A percentile compares a stretch with the other conserved stretches of the same genome.
phyloP scores from a whole-genome alignment of 495 filamentous ascomycete genomes.

The Amniculicola lignicola region DNA sequence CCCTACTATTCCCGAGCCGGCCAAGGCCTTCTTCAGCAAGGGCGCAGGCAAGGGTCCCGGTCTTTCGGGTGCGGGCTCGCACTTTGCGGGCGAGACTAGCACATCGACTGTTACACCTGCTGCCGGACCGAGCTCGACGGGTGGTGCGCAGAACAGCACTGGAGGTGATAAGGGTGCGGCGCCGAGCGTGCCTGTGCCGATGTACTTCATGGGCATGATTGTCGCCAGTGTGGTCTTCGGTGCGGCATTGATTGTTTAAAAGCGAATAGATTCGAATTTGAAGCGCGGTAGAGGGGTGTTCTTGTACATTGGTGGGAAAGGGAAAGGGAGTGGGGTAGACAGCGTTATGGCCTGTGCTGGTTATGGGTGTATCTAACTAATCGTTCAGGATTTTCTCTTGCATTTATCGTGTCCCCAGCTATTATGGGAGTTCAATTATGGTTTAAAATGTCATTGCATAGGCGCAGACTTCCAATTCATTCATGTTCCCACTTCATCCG shows the following conservation, averaged over 20 bases:
- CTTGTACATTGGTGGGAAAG: not conserved
- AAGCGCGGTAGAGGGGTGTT: not conserved
- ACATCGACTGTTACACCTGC: constrained; percentile 59
- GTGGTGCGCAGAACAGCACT: constrained; percentile 2
- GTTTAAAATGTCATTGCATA: too few relatives aligned
- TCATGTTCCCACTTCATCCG: too few relatives aligned
- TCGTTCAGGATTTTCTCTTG: too few relatives aligned
- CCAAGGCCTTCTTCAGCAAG: constrained; percentile 61
- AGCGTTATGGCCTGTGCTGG: not conserved
- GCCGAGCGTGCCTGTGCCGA: constrained; percentile 8
- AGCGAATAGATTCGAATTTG: not conserved
- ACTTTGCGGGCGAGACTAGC: constrained; percentile 60
- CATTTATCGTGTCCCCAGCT: too few relatives aligned
- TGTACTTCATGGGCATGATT: constrained; percentile 18
- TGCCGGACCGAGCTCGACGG: constrained; percentile 49
- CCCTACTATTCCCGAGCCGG: constrained; percentile 62
- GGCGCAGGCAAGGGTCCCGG: constrained; percentile 69
- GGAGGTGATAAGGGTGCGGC: not conserved
- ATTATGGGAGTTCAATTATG: too few relatives aligned
- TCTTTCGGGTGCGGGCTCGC: constrained; percentile 64
- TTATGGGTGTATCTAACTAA: not conserved
- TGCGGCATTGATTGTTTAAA: constrained; percentile 9
- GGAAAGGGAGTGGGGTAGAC: not conserved
- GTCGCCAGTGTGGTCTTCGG: constrained; percentile 15
- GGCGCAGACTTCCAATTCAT: too few relatives aligned